A percentile compares a stretch with the other conserved stretches of the same genome.
phyloP scores from a whole-genome alignment of 75 land plant genomes.

The Sequoiadendron giganteum region DNA sequence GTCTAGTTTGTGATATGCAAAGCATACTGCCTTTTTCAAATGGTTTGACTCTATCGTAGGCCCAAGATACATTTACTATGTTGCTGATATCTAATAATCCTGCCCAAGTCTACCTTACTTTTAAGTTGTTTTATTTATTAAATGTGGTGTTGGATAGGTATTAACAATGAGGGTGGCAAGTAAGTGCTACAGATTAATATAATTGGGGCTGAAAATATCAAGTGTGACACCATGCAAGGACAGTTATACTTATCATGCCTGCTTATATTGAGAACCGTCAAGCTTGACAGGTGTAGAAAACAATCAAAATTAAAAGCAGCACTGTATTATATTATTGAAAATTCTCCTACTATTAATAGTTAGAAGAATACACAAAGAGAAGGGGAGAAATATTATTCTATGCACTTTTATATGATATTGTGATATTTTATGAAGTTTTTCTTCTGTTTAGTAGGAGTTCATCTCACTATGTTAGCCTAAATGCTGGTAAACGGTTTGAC shows the following conservation, averaged over 20 bases:
- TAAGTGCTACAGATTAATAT: not conserved
- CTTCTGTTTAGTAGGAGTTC: not conserved
- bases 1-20: not conserved
- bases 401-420: not conserved
- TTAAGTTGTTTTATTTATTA: not conserved
- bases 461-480: not conserved
- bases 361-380: not conserved
- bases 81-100: not conserved
- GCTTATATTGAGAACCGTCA: not conserved
- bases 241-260: not conserved
- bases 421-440: not conserved
- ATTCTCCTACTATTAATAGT: not conserved
- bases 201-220: not conserved
- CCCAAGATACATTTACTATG: not conserved
- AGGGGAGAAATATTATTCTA: not conserved
- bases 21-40: not conserved
- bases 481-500: not conserved
- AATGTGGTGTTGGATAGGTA: not conserved
- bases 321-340: not conserved
- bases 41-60: not conserved
- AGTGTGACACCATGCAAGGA: not conserved
- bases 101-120: not conserved
- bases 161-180: not conserved
- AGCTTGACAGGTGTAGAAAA: not conserved
- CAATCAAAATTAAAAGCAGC: not conserved